phyloP scores from a whole-genome alignment of 495 filamentous ascomycete species.

The Lophiostoma macrostomum region DNA sequence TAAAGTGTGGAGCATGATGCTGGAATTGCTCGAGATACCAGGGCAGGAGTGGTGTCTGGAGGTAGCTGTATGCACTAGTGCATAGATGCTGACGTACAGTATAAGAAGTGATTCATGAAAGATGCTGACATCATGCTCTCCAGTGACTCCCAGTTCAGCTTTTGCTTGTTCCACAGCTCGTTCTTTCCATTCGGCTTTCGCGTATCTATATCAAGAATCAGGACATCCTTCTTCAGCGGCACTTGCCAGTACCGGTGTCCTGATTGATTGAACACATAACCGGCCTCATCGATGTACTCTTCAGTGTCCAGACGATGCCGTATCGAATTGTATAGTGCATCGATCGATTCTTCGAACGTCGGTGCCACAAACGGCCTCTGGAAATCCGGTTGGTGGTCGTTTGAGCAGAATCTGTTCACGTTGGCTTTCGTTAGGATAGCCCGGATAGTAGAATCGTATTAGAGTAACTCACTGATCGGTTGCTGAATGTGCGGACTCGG shows the following conservation, averaged over 20 bases:
- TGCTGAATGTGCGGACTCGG: too few relatives aligned
- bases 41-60: too few relatives aligned
- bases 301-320: background rate
- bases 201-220: slow-evolving; percentile 29
- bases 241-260: background rate
- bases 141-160: slow-evolving; percentile 3
- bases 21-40: too few relatives aligned
- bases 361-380: too few relatives aligned
- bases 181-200: slow-evolving; percentile 8
- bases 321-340: background rate
- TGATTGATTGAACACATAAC: background rate
- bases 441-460: too few relatives aligned
- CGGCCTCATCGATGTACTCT: slow-evolving; percentile 1
- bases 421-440: too few relatives aligned
- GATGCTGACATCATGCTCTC: slow-evolving; percentile 1
- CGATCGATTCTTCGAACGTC: slow-evolving; percentile 1
- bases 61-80: background rate
- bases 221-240: slow-evolving; percentile 15
- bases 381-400: background rate
- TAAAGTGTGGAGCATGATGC: too few relatives aligned
- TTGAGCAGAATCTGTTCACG: too few relatives aligned
- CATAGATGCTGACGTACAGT: slow-evolving; percentile 2
- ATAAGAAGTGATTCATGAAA: slow-evolving; percentile 27
- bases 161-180: slow-evolving; percentile 1
- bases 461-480: too few relatives aligned